Percentiles rank a stretch among this genome's conserved stretches.
Conservation (phyloP, 441 rosid genomes). For the Brassica hybrid region DNA sequence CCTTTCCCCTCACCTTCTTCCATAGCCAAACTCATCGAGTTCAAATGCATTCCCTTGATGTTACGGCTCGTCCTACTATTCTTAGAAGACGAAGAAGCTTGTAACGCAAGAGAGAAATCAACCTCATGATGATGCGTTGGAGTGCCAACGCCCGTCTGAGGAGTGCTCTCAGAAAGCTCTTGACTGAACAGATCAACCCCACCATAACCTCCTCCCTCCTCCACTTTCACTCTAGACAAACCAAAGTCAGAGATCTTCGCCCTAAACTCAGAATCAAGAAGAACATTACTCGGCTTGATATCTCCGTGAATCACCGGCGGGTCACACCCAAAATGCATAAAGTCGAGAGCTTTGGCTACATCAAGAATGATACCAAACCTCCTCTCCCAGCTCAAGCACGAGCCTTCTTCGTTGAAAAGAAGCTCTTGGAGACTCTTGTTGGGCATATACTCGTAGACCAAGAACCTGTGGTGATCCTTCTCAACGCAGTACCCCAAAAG, state of each 20-base stretch:
- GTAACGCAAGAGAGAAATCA: constrained; percentile 90
- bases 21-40: constrained; percentile 50
- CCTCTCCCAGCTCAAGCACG: constrained; percentile 71
- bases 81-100: constrained; percentile 92
- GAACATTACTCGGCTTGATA: constrained; percentile 90
- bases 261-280: constrained; percentile 78
- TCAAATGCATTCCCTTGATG: constrained; percentile 63
- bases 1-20: constrained; percentile 65
- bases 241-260: constrained; percentile 95
- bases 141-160: constrained; percentile 63
- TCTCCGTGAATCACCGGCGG: constrained; percentile 98
- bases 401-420: constrained; percentile 58
- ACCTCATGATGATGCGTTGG: constrained; percentile 75
- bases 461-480: constrained; percentile 66
- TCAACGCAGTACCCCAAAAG: constrained; percentile 85
- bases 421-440: constrained; percentile 89
- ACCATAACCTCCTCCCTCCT: constrained; percentile 69
- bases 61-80: constrained; percentile 60
- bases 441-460: constrained; percentile 83
- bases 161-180: constrained; percentile 70
- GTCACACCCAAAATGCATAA: constrained; percentile 83
- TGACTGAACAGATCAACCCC: constrained; percentile 77
- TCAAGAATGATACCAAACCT: constrained; percentile 73
- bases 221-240: constrained; percentile 82
- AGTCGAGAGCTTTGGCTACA: constrained; percentile 86